phyloP scores from a whole-genome alignment of 164 flowering plant species.

The Berberis thunbergii region DNA sequence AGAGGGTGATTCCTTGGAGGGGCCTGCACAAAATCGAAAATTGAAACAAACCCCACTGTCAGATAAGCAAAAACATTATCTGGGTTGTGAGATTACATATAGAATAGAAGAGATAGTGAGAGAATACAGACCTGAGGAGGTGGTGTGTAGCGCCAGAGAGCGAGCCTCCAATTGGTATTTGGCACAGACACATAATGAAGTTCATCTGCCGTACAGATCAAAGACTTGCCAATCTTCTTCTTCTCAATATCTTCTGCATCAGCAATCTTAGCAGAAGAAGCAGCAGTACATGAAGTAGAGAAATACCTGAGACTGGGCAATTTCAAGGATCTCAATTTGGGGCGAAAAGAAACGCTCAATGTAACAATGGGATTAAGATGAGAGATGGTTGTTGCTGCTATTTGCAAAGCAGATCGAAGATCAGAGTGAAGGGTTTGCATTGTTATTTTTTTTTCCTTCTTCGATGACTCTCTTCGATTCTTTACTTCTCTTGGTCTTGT shows the following conservation, averaged over 20 bases:
- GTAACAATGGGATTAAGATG: slow-evolving; percentile 12
- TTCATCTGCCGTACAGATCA: slow-evolving; percentile 96
- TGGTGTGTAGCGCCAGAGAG: slow-evolving; percentile 94
- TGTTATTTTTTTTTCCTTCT: not conserved
- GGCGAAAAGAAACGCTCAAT: not conserved
- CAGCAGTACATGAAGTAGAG: slow-evolving; percentile 7
- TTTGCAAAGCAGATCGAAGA: slow-evolving; percentile 31
- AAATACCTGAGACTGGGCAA: not conserved
- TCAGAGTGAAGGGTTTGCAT: slow-evolving; percentile 31
- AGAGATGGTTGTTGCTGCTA: slow-evolving; percentile 34
- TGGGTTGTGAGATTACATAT: not conserved
- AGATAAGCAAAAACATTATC: not conserved
- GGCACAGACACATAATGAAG: slow-evolving; percentile 76
- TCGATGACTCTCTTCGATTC: not conserved
- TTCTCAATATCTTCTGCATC: slow-evolving; percentile 6
- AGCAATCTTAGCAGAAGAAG: slow-evolving; percentile 6
- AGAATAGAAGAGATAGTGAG: not conserved
- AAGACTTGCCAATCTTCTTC: slow-evolving; percentile 38
- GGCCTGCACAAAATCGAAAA: slow-evolving; percentile 31
- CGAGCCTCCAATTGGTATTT: slow-evolving; percentile 72
- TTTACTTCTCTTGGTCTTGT: not conserved
- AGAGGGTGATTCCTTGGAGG: slow-evolving; percentile 84
- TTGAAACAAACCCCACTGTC: not conserved
- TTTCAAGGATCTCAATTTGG: not conserved
- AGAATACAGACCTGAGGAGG: slow-evolving; percentile 41